These are phyloP conservation scores for Casaregolazyma lundiana DNA, from an alignment of 1,139 yeast genomes.

Conservation along the genomic window DNA sequence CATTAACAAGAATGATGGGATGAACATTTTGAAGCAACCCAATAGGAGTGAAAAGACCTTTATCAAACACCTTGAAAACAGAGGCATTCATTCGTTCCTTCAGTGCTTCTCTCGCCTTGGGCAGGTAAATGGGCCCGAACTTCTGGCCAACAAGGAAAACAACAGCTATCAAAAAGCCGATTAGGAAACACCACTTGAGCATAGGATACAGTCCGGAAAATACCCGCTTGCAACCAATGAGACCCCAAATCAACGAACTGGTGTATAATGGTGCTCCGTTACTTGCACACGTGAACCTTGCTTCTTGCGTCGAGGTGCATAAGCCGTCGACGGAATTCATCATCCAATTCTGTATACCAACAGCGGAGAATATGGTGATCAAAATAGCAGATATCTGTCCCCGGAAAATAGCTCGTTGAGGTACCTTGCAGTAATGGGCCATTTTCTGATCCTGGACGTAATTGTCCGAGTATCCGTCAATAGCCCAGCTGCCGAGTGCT, in stretches of 20 bases:
- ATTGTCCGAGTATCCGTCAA: conserved; percentile 54
- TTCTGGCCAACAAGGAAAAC: conserved; percentile 15
- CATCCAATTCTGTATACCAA: conserved; percentile 53
- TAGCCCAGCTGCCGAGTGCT: conserved; percentile 54
- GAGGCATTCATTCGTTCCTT: conserved; percentile 5
- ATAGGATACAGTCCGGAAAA: conserved; percentile 45
- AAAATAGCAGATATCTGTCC: conserved; percentile 45
- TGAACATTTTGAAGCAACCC: conserved; percentile 37
- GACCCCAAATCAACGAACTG: conserved; percentile 56
- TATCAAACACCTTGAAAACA: conserved; percentile 13
- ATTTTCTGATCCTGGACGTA: conserved; percentile 54
- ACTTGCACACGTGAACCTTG: conserved; percentile 33
- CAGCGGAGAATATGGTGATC: conserved; percentile 38
- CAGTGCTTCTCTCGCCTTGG: conserved; percentile 18
- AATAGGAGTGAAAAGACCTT: conserved; percentile 32
- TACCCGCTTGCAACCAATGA: conserved; percentile 58
- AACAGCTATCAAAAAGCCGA: conserved; percentile 36
- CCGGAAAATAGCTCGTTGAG: conserved; percentile 56
- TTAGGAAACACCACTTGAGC: conserved; percentile 40
- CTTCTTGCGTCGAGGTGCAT: conserved; percentile 42
- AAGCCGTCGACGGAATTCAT: conserved; percentile 41
- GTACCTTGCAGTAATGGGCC: conserved; percentile 52
- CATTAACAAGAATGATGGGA: conserved; percentile 48
- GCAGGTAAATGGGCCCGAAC: conserved; percentile 32
- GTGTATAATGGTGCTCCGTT: conserved; percentile 44